phyloP scores from a whole-genome alignment of 176 grass and related monocot genomes.

The Oryza brachyantha region DNA sequence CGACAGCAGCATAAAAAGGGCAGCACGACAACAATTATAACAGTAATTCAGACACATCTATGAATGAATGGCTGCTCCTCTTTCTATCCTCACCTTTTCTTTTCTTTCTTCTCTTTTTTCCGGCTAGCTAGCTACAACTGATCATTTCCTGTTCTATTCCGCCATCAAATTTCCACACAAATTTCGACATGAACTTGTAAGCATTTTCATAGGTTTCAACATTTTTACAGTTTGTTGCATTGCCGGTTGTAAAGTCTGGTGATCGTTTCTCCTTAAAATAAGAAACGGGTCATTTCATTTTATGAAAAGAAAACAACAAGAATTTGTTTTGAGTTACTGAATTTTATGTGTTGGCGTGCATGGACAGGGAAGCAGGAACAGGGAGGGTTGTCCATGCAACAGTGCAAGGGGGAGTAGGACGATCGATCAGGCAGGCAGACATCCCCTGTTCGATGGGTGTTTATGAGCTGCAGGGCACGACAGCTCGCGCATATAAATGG shows the following conservation, averaged over 20 bases:
- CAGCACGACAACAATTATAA: constrained; percentile 34
- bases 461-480: not conserved
- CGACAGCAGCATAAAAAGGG: constrained; percentile 42
- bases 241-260: too few relatives aligned
- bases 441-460: not conserved
- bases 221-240: too few relatives aligned
- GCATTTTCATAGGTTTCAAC: not conserved
- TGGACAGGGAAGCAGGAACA: not conserved
- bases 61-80: not conserved
- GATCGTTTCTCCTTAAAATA: too few relatives aligned
- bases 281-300: too few relatives aligned
- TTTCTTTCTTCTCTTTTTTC: not conserved
- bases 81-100: not conserved
- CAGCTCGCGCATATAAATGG: not conserved
- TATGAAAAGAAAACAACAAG: too few relatives aligned
- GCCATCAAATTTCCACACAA: not conserved
- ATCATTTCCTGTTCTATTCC: constrained; percentile 18
- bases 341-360: not conserved
- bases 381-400: not conserved
- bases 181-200: not conserved
- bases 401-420: not conserved
- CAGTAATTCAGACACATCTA: constrained; percentile 24
- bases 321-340: not conserved
- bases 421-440: not conserved
- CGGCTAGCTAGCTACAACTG: too few relatives aligned